A percentile compares a stretch with the other conserved stretches of the same genome.
These are phyloP conservation scores for Ophiostoma australiae DNA, from an alignment of 2,329 filamentous ascomycete genomes.

Conservation along the genomic window DNA sequence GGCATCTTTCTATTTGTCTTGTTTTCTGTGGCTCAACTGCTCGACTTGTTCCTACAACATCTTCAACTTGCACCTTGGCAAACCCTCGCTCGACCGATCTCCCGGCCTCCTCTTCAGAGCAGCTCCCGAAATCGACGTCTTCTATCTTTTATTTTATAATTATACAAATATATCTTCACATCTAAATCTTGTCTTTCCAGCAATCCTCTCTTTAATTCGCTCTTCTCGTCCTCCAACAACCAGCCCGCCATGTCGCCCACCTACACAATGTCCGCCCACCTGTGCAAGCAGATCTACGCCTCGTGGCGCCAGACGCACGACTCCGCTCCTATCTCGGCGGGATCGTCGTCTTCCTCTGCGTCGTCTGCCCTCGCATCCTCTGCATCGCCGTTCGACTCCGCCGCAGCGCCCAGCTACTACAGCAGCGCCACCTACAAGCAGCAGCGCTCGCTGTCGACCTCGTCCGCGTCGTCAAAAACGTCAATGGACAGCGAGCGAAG, in stretches of 20 bases:
- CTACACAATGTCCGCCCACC: conserved; percentile 57
- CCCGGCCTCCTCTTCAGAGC: no score
- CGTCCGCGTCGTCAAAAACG: conserved; percentile 36
- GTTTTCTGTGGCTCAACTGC: no score
- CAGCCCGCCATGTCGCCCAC: conserved; percentile 48
- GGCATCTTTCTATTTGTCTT: background rate
- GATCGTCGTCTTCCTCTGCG: conserved; percentile 16
- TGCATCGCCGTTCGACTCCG: background rate
- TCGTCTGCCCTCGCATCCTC: conserved; percentile 22
- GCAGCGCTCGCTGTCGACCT: conserved; percentile 15
- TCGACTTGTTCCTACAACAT: background rate
- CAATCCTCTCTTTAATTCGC: no score
- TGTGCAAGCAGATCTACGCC: conserved; percentile 56
- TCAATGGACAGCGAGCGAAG: conserved; percentile 46
- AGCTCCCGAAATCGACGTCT: background rate
- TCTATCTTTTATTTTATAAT: no score
- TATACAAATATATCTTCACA: no score
- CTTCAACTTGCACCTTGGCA: background rate
- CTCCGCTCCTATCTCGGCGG: conserved; percentile 28
- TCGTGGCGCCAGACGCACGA: conserved; percentile 53
- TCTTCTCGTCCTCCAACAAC: background rate
- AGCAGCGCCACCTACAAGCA: conserved; percentile 20
- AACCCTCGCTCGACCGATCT: background rate
- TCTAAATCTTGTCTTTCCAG: background rate
- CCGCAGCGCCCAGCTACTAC: background rate